These are phyloP conservation scores for Venturia oleaginea DNA, from an alignment of 2,329 filamentous ascomycete species.

Conservation along the genomic window DNA sequence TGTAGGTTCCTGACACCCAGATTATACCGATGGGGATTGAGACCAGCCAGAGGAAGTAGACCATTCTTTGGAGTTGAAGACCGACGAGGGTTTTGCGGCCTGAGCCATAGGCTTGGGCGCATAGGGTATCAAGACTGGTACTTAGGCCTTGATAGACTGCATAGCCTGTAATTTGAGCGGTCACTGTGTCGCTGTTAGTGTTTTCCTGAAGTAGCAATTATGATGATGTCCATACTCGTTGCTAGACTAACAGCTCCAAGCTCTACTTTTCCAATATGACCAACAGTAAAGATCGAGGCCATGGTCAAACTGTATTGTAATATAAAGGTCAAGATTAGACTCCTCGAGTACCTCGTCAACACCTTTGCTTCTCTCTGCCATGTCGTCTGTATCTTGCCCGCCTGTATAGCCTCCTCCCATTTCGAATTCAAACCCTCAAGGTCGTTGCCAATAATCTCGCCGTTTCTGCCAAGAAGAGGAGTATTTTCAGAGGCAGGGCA, in stretches of 20 bases:
- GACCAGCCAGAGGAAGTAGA: conserved; percentile 63
- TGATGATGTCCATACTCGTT: conserved; percentile 23
- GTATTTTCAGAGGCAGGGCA: conserved; percentile 19
- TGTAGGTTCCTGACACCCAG: conserved; percentile 59
- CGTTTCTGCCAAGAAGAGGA: conserved; percentile 15
- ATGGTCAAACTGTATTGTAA: conserved; percentile 41
- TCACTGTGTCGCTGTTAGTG: conserved; percentile 24
- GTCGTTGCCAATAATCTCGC: conserved; percentile 31
- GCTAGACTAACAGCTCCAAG: conserved; percentile 40
- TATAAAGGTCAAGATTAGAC: conserved; percentile 38
- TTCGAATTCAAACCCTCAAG: conserved; percentile 49
- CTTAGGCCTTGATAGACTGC: conserved; percentile 55
- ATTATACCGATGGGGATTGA: conserved; percentile 63
- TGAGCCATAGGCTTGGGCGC: conserved; percentile 87
- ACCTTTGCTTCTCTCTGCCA: conserved; percentile 87
- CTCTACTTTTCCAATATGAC: conserved; percentile 40
- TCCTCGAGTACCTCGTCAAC: conserved; percentile 45
- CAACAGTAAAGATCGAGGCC: conserved; percentile 40
- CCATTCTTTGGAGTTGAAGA: conserved; percentile 72
- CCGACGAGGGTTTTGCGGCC: conserved; percentile 84
- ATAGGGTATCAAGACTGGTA: conserved; percentile 85
- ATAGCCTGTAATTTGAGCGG: conserved; percentile 40
- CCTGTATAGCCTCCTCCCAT: conserved; percentile 77
- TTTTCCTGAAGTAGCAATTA: background rate
- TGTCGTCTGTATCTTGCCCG: conserved; percentile 75